phyloP scores from a whole-genome alignment of 2,329 filamentous ascomycete species.

The Daldinia sp. region DNA sequence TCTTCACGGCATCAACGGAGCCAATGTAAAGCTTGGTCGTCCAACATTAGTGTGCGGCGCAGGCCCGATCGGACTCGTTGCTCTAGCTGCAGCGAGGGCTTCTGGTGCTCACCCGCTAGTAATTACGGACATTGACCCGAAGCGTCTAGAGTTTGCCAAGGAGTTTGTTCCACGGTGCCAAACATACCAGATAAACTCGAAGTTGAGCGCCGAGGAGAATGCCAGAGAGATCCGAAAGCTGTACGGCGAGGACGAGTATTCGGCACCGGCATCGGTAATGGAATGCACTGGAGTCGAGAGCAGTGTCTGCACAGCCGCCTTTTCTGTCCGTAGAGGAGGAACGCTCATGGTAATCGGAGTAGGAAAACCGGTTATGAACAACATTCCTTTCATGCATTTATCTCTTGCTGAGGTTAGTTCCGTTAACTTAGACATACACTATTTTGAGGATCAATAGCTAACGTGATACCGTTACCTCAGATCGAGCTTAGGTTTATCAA shows the following conservation, averaged over 20 bases:
- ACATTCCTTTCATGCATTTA: conserved; percentile 72
- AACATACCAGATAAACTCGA: conserved; percentile 62
- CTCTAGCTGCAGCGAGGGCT: conserved; percentile 64
- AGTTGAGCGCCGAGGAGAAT: conserved; percentile 57
- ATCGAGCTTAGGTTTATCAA: conserved; percentile 77
- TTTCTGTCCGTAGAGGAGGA: conserved; percentile 64
- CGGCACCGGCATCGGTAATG: conserved; percentile 64
- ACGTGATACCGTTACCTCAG: conserved; percentile 46
- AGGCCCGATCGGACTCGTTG: conserved; percentile 69
- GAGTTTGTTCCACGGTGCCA: conserved; percentile 62
- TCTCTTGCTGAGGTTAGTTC: conserved; percentile 64
- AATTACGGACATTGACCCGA: conserved; percentile 68
- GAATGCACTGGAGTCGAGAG: conserved; percentile 74
- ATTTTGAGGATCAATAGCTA: conserved; percentile 15
- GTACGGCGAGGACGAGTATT: conserved; percentile 61
- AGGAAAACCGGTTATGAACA: conserved; percentile 68
- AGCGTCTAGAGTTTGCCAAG: conserved; percentile 64
- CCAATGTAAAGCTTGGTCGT: conserved; percentile 62
- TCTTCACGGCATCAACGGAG: conserved; percentile 65
- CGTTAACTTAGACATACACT: neutral
- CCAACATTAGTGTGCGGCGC: conserved; percentile 67
- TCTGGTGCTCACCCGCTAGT: conserved; percentile 70
- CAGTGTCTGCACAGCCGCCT: conserved; percentile 67
- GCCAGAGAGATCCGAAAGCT: conserved; percentile 61
- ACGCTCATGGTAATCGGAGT: conserved; percentile 71